Evolutionary conservation across 345 rosid species (phyloP).

Genomic region (Xanthoceras sorbifolium): DNA sequence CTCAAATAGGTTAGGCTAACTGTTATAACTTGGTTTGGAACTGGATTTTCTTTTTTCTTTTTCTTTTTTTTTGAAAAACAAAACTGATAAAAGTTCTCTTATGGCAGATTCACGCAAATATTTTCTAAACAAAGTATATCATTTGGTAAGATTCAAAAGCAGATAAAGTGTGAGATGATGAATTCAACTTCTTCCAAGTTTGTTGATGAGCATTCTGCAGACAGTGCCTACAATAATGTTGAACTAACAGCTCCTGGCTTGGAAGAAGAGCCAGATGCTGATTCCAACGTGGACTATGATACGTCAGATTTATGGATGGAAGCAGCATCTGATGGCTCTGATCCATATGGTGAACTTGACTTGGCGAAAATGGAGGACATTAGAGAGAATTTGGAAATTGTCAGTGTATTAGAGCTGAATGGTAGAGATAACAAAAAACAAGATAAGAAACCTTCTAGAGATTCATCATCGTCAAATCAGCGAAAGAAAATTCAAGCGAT

Average conservation of each 20-base stretch:
- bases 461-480: constrained; percentile 22
- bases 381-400: constrained; percentile 34
- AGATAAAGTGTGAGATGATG: constrained; percentile 59
- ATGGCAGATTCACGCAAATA: constrained; percentile 64
- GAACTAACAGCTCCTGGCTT: constrained; percentile 23
- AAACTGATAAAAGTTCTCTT: constrained; percentile 9
- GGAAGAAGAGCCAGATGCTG: constrained; percentile 21
- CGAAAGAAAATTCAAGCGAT: constrained; percentile 25
- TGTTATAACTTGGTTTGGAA: constrained; percentile 2
- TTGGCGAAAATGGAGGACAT: constrained; percentile 28
- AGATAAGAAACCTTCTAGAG: not conserved
- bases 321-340: constrained; percentile 18
- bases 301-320: constrained; percentile 17
- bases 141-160: constrained; percentile 81
- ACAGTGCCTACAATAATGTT: constrained; percentile 21
- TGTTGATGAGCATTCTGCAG: constrained; percentile 28
- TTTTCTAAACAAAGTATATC: constrained; percentile 51
- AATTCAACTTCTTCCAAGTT: constrained; percentile 33
- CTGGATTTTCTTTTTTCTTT: constrained; percentile 1
- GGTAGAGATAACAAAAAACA: constrained; percentile 10
- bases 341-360: constrained; percentile 34
- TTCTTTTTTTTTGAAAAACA: too few species aligned
- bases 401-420: constrained; percentile 21
- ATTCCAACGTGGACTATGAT: constrained; percentile 23
- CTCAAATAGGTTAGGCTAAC: not conserved